Percentiles rank a stretch among this genome's conserved stretches.
These are phyloP conservation scores for Athelia sp. DNA, from an alignment of 1,284 basidiomycete species.

Conservation along the genomic window DNA sequence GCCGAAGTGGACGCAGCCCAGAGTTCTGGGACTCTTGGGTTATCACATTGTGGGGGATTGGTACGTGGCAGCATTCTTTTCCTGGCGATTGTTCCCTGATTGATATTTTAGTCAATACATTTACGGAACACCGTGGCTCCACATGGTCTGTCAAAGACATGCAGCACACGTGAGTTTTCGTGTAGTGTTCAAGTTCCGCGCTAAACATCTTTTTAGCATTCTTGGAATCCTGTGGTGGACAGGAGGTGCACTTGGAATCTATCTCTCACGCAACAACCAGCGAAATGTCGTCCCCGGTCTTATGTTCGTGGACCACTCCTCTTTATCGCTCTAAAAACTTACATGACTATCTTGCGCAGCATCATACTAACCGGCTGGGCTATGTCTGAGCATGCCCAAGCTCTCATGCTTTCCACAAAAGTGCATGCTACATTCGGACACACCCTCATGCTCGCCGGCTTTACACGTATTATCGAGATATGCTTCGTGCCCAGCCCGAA, in stretches of 20 bases:
- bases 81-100: slow-evolving; percentile 3
- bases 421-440: slow-evolving; percentile 83
- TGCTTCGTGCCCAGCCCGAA: slow-evolving; percentile 65
- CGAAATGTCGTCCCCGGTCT: slow-evolving; percentile 80
- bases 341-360: slow-evolving; percentile 30
- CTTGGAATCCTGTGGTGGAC: slow-evolving; percentile 67
- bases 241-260: slow-evolving; percentile 86
- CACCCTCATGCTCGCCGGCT: slow-evolving; percentile 82
- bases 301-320: slow-evolving; percentile 54
- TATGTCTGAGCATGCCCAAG: slow-evolving; percentile 89
- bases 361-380: slow-evolving; percentile 92
- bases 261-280: slow-evolving; percentile 79
- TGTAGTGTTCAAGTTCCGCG: slow-evolving; percentile 1
- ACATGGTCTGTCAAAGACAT: slow-evolving; percentile 89
- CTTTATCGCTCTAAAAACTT: slow-evolving; percentile 5
- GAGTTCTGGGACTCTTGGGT: slow-evolving; percentile 92
- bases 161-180: slow-evolving; percentile 77
- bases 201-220: slow-evolving; percentile 17
- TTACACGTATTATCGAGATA: slow-evolving; percentile 81
- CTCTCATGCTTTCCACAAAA: slow-evolving; percentile 78
- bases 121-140: slow-evolving; percentile 84
- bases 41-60: slow-evolving; percentile 69
- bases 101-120: slow-evolving; percentile 72
- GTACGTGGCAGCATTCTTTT: slow-evolving; percentile 35
- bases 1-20: slow-evolving; percentile 66